Evolutionary conservation across 2,329 filamentous ascomycete genomes (phyloP).

Genomic region (Grosmannia huntii): DNA sequence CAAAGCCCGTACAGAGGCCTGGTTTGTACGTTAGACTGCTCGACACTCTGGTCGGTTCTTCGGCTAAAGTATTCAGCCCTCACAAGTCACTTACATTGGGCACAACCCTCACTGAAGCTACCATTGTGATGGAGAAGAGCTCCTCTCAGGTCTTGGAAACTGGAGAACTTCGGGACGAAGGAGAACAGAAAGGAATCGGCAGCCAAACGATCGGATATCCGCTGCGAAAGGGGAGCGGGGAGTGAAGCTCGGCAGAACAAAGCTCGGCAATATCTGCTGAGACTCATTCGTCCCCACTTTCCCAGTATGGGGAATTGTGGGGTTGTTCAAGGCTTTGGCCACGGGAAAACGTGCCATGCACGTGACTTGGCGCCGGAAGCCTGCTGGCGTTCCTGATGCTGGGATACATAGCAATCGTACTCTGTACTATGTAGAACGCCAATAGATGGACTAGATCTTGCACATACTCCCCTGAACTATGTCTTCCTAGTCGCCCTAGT

Average conservation of each 20-base stretch:
- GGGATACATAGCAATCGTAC: too few species aligned
- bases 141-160: not conserved
- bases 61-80: not conserved
- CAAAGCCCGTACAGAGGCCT: conserved; percentile 52
- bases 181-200: not conserved
- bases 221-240: not conserved
- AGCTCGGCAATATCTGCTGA: not conserved
- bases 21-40: not conserved
- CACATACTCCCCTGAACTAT: too few species aligned
- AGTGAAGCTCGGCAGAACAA: too few species aligned
- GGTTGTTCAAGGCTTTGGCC: not conserved
- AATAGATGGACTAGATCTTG: too few species aligned
- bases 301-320: not conserved
- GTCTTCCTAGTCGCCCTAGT: too few species aligned
- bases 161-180: not conserved
- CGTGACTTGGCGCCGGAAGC: not conserved
- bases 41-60: not conserved
- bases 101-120: conserved; percentile 16
- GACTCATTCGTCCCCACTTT: not conserved
- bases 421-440: too few species aligned
- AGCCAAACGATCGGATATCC: not conserved
- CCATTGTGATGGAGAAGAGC: not conserved
- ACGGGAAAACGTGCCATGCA: not conserved
- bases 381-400: too few species aligned
- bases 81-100: conserved; percentile 19